These are phyloP conservation scores for Crithidia bombi DNA, from an alignment of 208 protist species.

Conservation along the genomic window DNA sequence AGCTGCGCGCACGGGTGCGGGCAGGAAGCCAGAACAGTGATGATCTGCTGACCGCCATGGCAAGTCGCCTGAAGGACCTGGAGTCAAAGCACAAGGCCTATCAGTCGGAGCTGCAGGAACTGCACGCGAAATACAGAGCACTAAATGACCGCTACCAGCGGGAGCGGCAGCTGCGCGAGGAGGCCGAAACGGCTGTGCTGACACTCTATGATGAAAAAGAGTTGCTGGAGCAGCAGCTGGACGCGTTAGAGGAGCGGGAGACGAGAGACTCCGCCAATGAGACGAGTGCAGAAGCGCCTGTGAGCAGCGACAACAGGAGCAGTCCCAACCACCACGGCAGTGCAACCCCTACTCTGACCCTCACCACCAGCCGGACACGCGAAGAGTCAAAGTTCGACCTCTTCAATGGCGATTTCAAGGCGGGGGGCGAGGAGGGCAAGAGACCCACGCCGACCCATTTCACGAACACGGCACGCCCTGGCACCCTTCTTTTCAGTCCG, in stretches of 20 bases:
- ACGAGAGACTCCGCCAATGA: neutral
- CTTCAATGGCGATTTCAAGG: slow-evolving; percentile 23
- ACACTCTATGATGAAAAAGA: slow-evolving; percentile 80
- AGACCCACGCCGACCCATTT: slow-evolving; percentile 12
- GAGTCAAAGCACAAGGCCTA: slow-evolving; percentile 76
- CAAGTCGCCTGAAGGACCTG: slow-evolving; percentile 64
- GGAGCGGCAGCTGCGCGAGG: slow-evolving; percentile 61
- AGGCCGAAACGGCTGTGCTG: slow-evolving; percentile 65
- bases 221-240: slow-evolving; percentile 59
- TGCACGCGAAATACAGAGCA: slow-evolving; percentile 54
- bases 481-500: slow-evolving; percentile 20
- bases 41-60: slow-evolving; percentile 75
- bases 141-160: slow-evolving; percentile 62
- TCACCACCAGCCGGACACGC: neutral
- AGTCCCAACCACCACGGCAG: too few species aligned
- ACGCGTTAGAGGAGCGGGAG: slow-evolving; percentile 29
- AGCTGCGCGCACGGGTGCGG: slow-evolving; percentile 58
- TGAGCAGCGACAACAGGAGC: neutral
- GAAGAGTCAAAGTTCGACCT: slow-evolving; percentile 27
- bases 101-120: slow-evolving; percentile 76
- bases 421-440: neutral
- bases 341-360: too few species aligned
- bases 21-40: slow-evolving; percentile 39
- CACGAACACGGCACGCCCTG: slow-evolving; percentile 17
- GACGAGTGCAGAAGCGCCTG: neutral